A percentile compares a stretch with the other conserved stretches of the same genome.
Conservation (phyloP, 768 basidiomycete species). For the Cyclocybe aegerita region DNA sequence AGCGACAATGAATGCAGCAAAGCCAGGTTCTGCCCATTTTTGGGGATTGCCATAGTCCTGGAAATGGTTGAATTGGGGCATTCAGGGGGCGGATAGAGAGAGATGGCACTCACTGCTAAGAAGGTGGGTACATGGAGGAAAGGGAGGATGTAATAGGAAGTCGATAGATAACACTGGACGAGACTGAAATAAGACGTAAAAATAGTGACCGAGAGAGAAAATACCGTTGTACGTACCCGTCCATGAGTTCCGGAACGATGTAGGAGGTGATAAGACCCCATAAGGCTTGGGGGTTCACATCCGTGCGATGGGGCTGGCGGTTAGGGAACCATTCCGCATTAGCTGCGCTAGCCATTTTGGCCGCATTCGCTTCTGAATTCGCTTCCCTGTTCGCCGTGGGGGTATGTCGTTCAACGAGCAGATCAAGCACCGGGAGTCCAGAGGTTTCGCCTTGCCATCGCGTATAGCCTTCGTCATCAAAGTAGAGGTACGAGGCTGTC, state of each 20-base stretch:
- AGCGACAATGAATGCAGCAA: slow-evolving; percentile 91
- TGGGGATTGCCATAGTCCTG: slow-evolving; percentile 92
- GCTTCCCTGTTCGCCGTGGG: slow-evolving; percentile 28
- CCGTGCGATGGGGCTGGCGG: slow-evolving; percentile 67
- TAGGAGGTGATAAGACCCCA: slow-evolving; percentile 88
- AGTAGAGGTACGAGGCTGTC: slow-evolving; percentile 80
- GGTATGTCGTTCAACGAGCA: slow-evolving; percentile 72
- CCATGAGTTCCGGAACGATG: slow-evolving; percentile 90
- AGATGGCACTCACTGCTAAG: slow-evolving; percentile 53
- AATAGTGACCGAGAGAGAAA: slow-evolving; percentile 11
- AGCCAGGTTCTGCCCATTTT: slow-evolving; percentile 96
- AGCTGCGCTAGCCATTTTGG: slow-evolving; percentile 30
- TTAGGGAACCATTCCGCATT: slow-evolving; percentile 80
- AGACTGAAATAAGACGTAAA: slow-evolving; percentile 41
- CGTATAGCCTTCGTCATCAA: slow-evolving; percentile 85
- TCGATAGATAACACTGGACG: slow-evolving; percentile 84
- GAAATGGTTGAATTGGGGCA: slow-evolving; percentile 14
- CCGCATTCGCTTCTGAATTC: slow-evolving; percentile 22
- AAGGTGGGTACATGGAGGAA: slow-evolving; percentile 93
- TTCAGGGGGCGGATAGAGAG: slow-evolving; percentile 5
- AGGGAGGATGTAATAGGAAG: slow-evolving; percentile 90
- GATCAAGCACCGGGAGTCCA: slow-evolving; percentile 83
- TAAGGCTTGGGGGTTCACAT: slow-evolving; percentile 82
- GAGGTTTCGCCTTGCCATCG: slow-evolving; percentile 94
- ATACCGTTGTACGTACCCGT: slow-evolving; percentile 55